Percentiles rank a stretch among this genome's conserved stretches.
Conservation (phyloP, 805 yeast genomes). For the Suhomyces emberorum region DNA sequence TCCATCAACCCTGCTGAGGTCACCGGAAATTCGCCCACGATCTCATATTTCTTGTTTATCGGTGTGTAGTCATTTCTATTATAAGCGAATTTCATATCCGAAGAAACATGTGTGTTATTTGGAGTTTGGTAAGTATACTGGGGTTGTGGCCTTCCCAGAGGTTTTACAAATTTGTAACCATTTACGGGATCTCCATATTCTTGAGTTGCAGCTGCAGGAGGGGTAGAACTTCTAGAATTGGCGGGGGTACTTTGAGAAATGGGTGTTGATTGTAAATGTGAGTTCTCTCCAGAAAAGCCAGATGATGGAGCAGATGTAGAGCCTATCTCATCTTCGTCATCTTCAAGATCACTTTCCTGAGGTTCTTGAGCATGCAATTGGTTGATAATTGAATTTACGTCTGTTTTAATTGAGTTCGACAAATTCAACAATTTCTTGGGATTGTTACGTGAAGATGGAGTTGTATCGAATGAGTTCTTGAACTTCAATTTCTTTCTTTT, state of each 20-base stretch:
- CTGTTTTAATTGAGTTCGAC: conserved; percentile 28
- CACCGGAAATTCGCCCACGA: conserved; percentile 31
- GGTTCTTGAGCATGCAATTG: conserved; percentile 14
- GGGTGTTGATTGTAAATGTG: conserved; percentile 25
- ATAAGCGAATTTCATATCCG: conserved; percentile 10
- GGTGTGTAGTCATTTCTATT: conserved; percentile 10
- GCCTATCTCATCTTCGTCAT: conserved; percentile 10
- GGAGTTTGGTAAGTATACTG: conserved; percentile 20
- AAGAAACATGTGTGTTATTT: conserved; percentile 4
- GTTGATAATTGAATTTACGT: conserved; percentile 16
- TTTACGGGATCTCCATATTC: conserved; percentile 38
- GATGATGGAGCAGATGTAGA: conserved; percentile 5
- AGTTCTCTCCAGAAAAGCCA: conserved; percentile 1
- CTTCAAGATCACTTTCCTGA: conserved; percentile 6
- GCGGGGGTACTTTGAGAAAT: conserved; percentile 44
- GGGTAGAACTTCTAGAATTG: conserved; percentile 36
- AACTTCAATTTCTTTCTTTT: conserved; percentile 32
- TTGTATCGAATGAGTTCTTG: conserved; percentile 16
- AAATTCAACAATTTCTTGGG: conserved; percentile 26
- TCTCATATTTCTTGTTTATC: conserved; percentile 15
- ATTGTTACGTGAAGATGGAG: conserved; percentile 21
- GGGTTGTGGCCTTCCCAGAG: conserved; percentile 14
- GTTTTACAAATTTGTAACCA: conserved; percentile 44
- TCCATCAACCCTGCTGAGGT: conserved; percentile 32
- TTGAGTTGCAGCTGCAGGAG: conserved; percentile 13